Conservation (phyloP, 2,329 filamentous ascomycete species). For the Parastagonospora avenae region DNA sequence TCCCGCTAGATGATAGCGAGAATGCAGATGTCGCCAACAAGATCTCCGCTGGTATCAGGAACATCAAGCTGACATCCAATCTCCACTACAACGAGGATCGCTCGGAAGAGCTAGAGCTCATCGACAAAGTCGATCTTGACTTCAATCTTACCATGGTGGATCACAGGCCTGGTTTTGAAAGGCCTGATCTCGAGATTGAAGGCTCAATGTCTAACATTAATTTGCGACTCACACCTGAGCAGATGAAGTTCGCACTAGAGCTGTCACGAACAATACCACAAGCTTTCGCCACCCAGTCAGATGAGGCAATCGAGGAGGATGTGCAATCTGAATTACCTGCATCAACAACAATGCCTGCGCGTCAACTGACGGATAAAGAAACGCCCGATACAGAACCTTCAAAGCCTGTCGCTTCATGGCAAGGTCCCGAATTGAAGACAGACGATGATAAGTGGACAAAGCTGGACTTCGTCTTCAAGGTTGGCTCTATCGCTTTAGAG, state of each 20-base stretch:
- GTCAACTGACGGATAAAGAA: constrained; percentile 50
- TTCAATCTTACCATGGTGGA: constrained; percentile 93
- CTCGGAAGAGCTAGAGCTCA: constrained; percentile 90
- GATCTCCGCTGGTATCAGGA: constrained; percentile 86
- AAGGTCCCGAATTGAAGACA: constrained; percentile 70
- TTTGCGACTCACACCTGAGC: constrained; percentile 83
- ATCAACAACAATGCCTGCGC: constrained; percentile 57
- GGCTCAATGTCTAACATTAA: constrained; percentile 94
- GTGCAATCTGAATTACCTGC: constrained; percentile 74
- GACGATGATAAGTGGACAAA: constrained; percentile 83
- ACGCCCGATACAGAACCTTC: constrained; percentile 41
- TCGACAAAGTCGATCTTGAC: constrained; percentile 92
- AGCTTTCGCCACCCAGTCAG: constrained; percentile 77
- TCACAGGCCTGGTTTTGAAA: constrained; percentile 74
- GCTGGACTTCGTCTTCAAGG: constrained; percentile 87
- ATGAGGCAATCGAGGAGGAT: constrained; percentile 71
- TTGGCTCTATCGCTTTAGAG: constrained; percentile 86
- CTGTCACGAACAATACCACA: constrained; percentile 86
- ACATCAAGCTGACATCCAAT: constrained; percentile 87
- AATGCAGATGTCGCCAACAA: constrained; percentile 81
- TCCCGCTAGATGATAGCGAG: constrained; percentile 77
- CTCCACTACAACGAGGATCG: constrained; percentile 77
- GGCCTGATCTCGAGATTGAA: constrained; percentile 90
- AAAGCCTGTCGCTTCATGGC: constrained; percentile 56
- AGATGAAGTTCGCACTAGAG: constrained; percentile 86